Conservation (phyloP, 2,329 filamentous ascomycete genomes). For the Tolypocladium album region DNA sequence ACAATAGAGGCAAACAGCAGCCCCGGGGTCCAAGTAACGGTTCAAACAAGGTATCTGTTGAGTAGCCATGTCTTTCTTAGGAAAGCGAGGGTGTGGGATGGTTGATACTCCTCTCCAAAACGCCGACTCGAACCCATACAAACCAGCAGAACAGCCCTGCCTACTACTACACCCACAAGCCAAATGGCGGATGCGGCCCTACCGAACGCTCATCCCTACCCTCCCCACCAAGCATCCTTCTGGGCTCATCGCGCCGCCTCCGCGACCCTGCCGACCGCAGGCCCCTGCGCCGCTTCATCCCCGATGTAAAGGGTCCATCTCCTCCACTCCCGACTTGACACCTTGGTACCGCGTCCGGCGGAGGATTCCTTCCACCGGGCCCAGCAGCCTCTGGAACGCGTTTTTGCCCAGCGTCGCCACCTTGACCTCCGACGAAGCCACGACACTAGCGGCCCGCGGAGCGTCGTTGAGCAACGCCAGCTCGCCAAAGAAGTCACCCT, state of each 20-base stretch:
- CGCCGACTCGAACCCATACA: constrained; percentile 12
- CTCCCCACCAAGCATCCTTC: neutral
- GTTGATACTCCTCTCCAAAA: constrained; percentile 12
- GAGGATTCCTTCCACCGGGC: constrained; percentile 92
- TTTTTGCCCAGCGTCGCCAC: constrained; percentile 87
- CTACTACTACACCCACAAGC: constrained; percentile 1
- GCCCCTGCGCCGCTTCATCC: constrained; percentile 8
- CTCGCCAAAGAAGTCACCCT: constrained; percentile 97
- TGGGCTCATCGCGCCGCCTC: neutral
- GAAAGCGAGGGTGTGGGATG: constrained; percentile 19
- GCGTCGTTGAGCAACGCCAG: constrained; percentile 88
- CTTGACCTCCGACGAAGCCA: constrained; percentile 80
- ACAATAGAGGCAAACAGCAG: neutral
- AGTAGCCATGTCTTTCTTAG: constrained; percentile 22
- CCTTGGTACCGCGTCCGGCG: constrained; percentile 59
- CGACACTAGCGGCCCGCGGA: constrained; percentile 80
- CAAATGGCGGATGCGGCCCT: neutral
- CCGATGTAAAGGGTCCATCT: constrained; percentile 53
- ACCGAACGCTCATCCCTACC: neutral
- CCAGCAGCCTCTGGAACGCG: constrained; percentile 86
- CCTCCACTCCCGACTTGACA: constrained; percentile 51
- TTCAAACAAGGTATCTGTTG: constrained; percentile 22
- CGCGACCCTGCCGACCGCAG: neutral
- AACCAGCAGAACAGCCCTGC: constrained; percentile 1
- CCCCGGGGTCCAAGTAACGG: neutral